phyloP scores from a whole-genome alignment of 2,329 filamentous ascomycete genomes.

The Pseudocercospora vitis region DNA sequence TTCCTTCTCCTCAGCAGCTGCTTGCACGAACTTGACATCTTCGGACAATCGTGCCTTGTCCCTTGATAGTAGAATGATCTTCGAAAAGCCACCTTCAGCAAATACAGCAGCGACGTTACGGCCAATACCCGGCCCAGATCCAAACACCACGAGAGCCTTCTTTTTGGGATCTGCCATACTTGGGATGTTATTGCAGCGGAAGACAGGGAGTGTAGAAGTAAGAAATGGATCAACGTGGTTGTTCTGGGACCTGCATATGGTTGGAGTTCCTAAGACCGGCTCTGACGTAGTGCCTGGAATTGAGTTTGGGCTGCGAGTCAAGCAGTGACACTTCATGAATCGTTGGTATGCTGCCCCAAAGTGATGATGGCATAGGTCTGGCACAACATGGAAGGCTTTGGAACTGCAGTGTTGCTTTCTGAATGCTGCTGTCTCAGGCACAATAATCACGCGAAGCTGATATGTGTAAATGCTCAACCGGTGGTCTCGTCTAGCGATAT shows the following conservation, averaged over 20 bases:
- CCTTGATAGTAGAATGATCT: conserved; percentile 30
- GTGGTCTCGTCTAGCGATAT: too few relatives aligned
- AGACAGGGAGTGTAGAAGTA: neutral
- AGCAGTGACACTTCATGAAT: neutral
- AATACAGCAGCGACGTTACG: conserved; percentile 32
- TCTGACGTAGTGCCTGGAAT: neutral
- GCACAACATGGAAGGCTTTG: neutral
- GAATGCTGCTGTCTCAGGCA: too few relatives aligned
- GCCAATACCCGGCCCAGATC: conserved; percentile 36
- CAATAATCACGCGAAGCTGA: too few relatives aligned
- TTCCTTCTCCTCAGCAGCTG: conserved; percentile 10
- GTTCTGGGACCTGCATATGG: conserved; percentile 7
- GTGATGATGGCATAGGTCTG: neutral
- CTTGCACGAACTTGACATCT: conserved; percentile 27
- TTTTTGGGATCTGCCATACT: neutral
- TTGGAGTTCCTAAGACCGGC: neutral
- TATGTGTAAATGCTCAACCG: too few relatives aligned
- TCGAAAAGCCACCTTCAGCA: conserved; percentile 30
- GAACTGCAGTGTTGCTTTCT: too few relatives aligned
- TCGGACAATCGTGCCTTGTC: conserved; percentile 27
- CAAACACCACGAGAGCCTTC: conserved; percentile 31
- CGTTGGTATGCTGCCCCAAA: neutral
- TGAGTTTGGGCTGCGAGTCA: conserved; percentile 4
- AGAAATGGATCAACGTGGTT: neutral
- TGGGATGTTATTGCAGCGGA: neutral